Evolutionary conservation across 78 protist genomes (phyloP).

Genomic region (Dictyostelium brefeldianum): DNA sequence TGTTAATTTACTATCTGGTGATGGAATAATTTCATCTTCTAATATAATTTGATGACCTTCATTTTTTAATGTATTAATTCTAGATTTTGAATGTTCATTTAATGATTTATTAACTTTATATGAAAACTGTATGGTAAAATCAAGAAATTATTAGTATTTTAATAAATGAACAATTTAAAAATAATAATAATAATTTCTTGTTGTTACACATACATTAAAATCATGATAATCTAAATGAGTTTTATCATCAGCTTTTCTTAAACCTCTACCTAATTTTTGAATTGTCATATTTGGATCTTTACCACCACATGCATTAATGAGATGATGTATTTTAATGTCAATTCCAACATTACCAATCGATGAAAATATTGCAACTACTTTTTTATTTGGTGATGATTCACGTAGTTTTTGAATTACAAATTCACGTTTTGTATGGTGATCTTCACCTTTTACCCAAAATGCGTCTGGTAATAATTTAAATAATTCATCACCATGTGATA

Average conservation of each 20-base stretch:
- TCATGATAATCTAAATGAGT: slow-evolving; percentile 75
- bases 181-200: background rate
- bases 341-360: slow-evolving; percentile 81
- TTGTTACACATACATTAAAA: slow-evolving; percentile 48
- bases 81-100: slow-evolving; percentile 45
- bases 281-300: slow-evolving; percentile 78
- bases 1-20: background rate
- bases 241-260: slow-evolving; percentile 81
- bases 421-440: slow-evolving; percentile 61
- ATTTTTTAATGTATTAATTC: slow-evolving; percentile 39
- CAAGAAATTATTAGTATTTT: background rate
- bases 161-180: background rate
- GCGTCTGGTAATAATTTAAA: slow-evolving; percentile 45
- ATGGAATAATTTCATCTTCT: slow-evolving; percentile 32
- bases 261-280: slow-evolving; percentile 80
- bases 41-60: slow-evolving; percentile 68
- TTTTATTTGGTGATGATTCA: slow-evolving; percentile 16
- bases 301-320: slow-evolving; percentile 78
- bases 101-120: slow-evolving; percentile 43
- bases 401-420: slow-evolving; percentile 53
- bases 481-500: slow-evolving; percentile 72
- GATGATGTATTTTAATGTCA: slow-evolving; percentile 72
- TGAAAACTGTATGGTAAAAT: slow-evolving; percentile 3
- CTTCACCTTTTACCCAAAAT: slow-evolving; percentile 80
- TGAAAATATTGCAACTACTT: slow-evolving; percentile 78